phyloP scores from a whole-genome alignment of 1,139 yeast species.

The Diutina catenulata region DNA sequence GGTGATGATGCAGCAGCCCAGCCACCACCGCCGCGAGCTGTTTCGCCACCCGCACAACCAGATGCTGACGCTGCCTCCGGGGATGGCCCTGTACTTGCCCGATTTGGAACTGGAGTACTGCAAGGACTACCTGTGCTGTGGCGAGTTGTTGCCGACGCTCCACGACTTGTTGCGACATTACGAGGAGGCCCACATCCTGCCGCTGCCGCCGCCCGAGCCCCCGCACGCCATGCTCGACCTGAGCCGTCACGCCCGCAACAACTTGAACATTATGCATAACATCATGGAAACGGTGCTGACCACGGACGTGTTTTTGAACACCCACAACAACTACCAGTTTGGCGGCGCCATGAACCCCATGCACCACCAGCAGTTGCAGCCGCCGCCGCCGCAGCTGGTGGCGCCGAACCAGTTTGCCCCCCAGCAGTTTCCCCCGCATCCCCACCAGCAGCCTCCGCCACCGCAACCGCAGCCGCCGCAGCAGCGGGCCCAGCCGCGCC shows the following conservation, averaged over 20 bases:
- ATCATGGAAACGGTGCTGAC: constrained; percentile 73
- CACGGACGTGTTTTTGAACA: constrained; percentile 69
- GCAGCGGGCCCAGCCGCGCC: constrained; percentile 9
- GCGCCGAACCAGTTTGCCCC: constrained; percentile 1
- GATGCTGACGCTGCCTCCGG: constrained; percentile 49
- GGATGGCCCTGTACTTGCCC: constrained; percentile 54
- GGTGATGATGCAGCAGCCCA: constrained; percentile 38
- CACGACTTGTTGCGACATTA: constrained; percentile 91
- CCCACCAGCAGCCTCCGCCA: constrained; percentile 8
- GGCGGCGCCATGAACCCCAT: constrained; percentile 10
- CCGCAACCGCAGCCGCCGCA: constrained; percentile 11
- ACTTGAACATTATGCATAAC: constrained; percentile 32
- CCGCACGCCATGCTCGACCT: constrained; percentile 19
- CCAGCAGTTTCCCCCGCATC: constrained; percentile 7
- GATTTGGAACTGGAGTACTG: constrained; percentile 92
- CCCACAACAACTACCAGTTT: constrained; percentile 12
- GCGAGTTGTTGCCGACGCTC: constrained; percentile 78
- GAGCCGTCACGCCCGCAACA: constrained; percentile 18
- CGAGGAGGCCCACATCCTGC: constrained; percentile 89
- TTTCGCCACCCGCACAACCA: constrained; percentile 15
- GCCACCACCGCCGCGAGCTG: constrained; percentile 24
- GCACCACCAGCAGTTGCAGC: constrained; percentile 5
- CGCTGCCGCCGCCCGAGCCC: constrained; percentile 42
- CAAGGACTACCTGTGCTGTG: constrained; percentile 94
- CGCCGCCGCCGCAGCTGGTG: constrained; percentile 1